Evolutionary conservation across 495 filamentous ascomycete genomes (phyloP), one percentile per base, ranked within the genome.

Genomic region (Wilcoxina mikolae): DNA sequence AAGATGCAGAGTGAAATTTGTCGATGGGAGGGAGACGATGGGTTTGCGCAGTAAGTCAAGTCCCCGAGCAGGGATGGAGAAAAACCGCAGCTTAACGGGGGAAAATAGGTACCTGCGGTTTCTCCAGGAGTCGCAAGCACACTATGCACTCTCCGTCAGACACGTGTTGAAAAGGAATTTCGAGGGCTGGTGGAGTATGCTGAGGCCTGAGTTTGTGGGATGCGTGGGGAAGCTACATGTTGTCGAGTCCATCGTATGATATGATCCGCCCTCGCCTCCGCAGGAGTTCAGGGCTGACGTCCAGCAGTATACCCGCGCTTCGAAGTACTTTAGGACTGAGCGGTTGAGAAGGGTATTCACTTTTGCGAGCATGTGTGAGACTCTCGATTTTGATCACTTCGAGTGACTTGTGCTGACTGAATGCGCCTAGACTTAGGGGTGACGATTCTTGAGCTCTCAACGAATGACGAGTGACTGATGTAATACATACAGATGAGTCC

Each of bases 341-440:
- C 69, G 80, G 54, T 61, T 84, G 62, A 68, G 80, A 43, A 66
- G 81, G 12, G 79, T 78, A 0, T 83, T 84, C 59, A 84, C 81
- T 9, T 85, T 85, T 64, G 79, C 77, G 26, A 83, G 78, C 56
- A 85, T 85, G 82, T 85, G n/a, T n/a, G n/a, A n/a, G n/a, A n/a
- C n/a, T n/a, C n/a, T n/a, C n/a, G n/a, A n/a, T n/a, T n/a, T n/a
- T n/a, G n/a, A n/a, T n/a, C n/a, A n/a, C n/a, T n/a, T n/a, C n/a
- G n/a, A n/a, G n/a, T n/a, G n/a, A n/a, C n/a, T n/a, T n/a, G n/a
- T n/a, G n/a, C n/a, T n/a, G n/a, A n/a, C n/a, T n/a, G n/a, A n/a
- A n/a, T n/a, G n/a, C n/a, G n/a, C n/a, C n/a, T n/a, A n/a, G n/a
- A 85, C 60, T 79, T 85, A 73, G 82, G 82, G 0, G 49, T 52